Base-by-base conservation (phyloP, 163 green algal species). In the Trebouxia gelatinosa region DNA sequence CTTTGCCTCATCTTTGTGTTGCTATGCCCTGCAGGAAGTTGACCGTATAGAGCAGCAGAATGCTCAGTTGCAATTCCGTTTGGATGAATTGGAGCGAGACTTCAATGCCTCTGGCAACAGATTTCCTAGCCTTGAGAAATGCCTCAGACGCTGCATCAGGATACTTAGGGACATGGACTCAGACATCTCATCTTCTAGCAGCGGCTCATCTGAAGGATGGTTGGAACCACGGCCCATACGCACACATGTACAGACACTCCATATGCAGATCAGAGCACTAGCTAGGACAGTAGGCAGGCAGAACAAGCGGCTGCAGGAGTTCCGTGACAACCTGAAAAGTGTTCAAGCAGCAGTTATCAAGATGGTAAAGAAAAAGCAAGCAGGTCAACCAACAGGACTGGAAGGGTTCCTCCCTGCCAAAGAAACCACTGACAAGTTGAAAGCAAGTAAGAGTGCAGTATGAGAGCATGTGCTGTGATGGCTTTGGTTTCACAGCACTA, bases 31-130 rank as follows among this genome's bases (percentile, higher is more conserved):
- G 43, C 68, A 76, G 68, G 68, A 76, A 7, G 68, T 76, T 29
- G 68, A 76, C 68, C 61, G 31, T 62, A 39, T 76, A 61, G 68
- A 76, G 43, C 68, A 76, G 68, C 68, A 76, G 39, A 76, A 62
- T 62, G 68, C 68, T 62, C 68, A 76, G 68, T 59, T 76, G 68
- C 68, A 76, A 61, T 76, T 76, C 68, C 68, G 68, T 39, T 40
- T 76, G 68, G 68, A 76, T 64, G 68, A 76, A 43, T 61, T 76
- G 43, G 68, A 76, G 62, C 68, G 46, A 38, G 68, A 76, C 40
- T 76, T 76, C 40, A 76, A 62, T 59, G 68, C 68, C 28, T 61
- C 68, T 19, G 68, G 68, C 68, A 76, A 76, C n/a, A 39, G 68
- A 29, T 76, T 76, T 31, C 68, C 68, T 5, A 59, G 46, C 17